Percentiles rank a stretch among this genome's conserved stretches.
phyloP scores from a whole-genome alignment of 176 grass and related monocot genomes.

The Carex parvula region DNA sequence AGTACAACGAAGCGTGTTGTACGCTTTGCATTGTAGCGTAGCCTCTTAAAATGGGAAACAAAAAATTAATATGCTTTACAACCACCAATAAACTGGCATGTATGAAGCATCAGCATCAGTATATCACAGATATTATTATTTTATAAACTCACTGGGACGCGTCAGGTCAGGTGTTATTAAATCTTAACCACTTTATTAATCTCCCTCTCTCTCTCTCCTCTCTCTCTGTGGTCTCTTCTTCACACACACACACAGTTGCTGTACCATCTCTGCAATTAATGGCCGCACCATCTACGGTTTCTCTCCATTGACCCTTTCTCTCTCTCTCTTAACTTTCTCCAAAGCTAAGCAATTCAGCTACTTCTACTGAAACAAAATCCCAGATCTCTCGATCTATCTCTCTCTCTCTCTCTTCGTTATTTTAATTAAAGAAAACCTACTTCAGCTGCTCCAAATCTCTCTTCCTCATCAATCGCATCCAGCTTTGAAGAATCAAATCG shows the following conservation, averaged over 20 bases:
- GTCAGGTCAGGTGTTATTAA: slow-evolving; percentile 2
- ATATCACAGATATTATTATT: not conserved
- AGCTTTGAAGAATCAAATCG: not conserved
- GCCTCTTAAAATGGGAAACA: not conserved
- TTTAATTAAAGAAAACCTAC: not conserved
- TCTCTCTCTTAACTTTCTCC: not conserved
- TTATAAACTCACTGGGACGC: not conserved
- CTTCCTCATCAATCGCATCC: not conserved
- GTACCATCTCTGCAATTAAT: slow-evolving; percentile 9
- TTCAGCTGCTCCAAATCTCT: not conserved
- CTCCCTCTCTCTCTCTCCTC: not conserved
- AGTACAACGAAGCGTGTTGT: not conserved
- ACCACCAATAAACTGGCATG: not conserved
- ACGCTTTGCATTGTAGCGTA: not conserved
- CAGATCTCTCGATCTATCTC: not conserved
- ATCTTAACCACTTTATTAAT: not conserved
- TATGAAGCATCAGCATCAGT: not conserved
- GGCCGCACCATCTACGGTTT: not conserved
- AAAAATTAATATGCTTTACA: not conserved
- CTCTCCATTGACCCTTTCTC: slow-evolving; percentile 17
- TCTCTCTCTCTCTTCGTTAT: too few relatives aligned
- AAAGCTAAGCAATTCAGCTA: not conserved
- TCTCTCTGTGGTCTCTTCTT: not conserved
- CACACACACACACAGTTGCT: not conserved
- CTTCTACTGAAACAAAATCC: not conserved